Base-by-base conservation (phyloP, 1,284 basidiomycete genomes). In the Lentinula novae-zelandiae region DNA sequence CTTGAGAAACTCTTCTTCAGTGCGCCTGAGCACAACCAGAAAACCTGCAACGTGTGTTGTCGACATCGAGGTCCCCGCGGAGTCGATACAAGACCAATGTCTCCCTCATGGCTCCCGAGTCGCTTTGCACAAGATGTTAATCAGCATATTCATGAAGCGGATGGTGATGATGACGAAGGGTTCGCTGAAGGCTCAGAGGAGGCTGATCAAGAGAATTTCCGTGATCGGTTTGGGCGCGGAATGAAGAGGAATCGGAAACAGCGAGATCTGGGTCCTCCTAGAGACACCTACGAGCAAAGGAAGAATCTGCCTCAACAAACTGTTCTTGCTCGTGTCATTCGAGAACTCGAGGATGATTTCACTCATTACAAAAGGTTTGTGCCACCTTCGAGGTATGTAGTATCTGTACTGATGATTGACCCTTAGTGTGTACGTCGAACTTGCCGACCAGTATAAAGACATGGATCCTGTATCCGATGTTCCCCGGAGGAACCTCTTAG, bases 331-430 rank as follows among this genome's bases (percentile, higher is more conserved):
- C 80, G 90, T 13, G 91, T 95, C 31, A 77, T 95, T 46, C 71
- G 86, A 60, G 93, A 95, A 74, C 79, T 96, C 10, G 93, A 96
- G 71, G 93, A 93, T 67, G 94, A 96, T 70, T 95, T 95, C 70
- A 84, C 83, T 20, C 93, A 95, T 76, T 95, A 93, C 72, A 94
- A 92, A 74, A 84, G 87, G 93, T 95, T 66, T 56, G 83, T 59
- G 33, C 33, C 57, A 9, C 49, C 49, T 56, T 22, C 52, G 46
- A 38, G 12, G 12, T 1, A 9, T 27, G 27, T 27, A 27, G 27
- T 27, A 27, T 42, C 39, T n/a, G 5, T 12, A 42, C 39, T 42
- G 62, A 48, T 62, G 58, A 40, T 42, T 40, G 40, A 3, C 27
- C 27, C 27, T 27, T 68, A 96, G 93, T 64, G 87, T 96, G 60